Base-by-base conservation (phyloP, 306 rosid species). In the Quercus robur region DNA sequence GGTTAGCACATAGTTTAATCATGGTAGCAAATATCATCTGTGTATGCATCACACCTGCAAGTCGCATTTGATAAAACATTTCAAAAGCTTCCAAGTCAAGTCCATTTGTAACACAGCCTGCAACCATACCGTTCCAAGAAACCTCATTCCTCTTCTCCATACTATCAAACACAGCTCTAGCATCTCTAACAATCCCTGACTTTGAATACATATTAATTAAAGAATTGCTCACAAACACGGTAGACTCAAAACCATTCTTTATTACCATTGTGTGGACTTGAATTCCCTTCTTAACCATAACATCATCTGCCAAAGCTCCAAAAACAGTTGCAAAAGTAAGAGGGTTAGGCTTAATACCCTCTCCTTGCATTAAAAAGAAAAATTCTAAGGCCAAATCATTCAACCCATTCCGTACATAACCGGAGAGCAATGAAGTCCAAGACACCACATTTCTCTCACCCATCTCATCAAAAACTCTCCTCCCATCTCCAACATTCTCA, bases 91-190 rank as follows among this genome's bases (percentile, higher is more conserved):
- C 87, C 63, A 87, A 81, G 80, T 91, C 83, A 18, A 83, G 83
- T 70, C 90, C 89, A 63, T 87, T 91, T 19, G 74, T 75, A 57
- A 89, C 88, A n/a, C 83, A 85, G 25, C 93, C 98, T 6, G 92
- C 84, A 81, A 91, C 82, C 89, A 94, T 86, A 73, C 94, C 81
- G 58, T 89, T 94, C 98, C 97, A 92, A 49, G 94, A 87, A 80
- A 94, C 92, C 21, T 80, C 82, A 81, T 91, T 86, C 83, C 81
- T 92, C 64, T 49, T 56, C 70, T 81, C 80, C 92, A 91, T 79
- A 64, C 77, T 25, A 81, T 87, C 87, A 77, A 94, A 94, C 83
- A 94, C 79, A 56, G 75, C 84, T 83, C 82, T 86, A 55, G 93
- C 97, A 75, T 87, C 89, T 56, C 81, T 80, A 52, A 89, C 78